phyloP scores from a whole-genome alignment of 139 green algal genomes.

The Diplosphaera chodatii region DNA sequence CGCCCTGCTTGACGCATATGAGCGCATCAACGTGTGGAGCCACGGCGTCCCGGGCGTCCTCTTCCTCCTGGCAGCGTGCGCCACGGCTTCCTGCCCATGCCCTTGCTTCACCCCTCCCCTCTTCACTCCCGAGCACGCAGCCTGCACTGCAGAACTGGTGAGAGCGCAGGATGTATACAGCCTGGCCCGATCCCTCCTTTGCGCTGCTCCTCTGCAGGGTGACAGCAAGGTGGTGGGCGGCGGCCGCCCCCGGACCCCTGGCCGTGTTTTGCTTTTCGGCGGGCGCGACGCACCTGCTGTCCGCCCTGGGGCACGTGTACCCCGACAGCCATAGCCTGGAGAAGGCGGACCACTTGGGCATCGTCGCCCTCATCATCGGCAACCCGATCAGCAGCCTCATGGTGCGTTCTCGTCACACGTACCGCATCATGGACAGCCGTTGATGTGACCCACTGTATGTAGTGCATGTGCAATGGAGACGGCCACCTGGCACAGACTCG shows the following conservation, averaged over 20 bases:
- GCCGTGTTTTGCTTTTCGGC: slow-evolving; percentile 60
- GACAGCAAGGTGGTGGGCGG: not conserved
- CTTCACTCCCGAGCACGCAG: too few relatives aligned
- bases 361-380: slow-evolving; percentile 66
- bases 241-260: slow-evolving; percentile 22
- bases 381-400: slow-evolving; percentile 63
- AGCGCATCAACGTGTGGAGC: slow-evolving; percentile 80
- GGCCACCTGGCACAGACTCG: too few relatives aligned
- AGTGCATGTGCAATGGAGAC: too few relatives aligned
- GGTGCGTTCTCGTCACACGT: slow-evolving; percentile 32
- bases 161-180: too few relatives aligned
- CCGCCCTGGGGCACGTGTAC: slow-evolving; percentile 68
- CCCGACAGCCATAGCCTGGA: slow-evolving; percentile 67
- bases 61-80: slow-evolving; percentile 53
- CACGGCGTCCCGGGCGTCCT: slow-evolving; percentile 55
- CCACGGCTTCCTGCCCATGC: too few relatives aligned
- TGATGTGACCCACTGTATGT: too few relatives aligned
- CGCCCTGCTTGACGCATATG: slow-evolving; percentile 69
- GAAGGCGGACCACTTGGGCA: slow-evolving; percentile 81
- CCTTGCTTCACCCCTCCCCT: not conserved
- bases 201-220: too few relatives aligned
- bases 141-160: not conserved
- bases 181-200: too few relatives aligned
- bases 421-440: too few relatives aligned
- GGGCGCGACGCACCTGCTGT: slow-evolving; percentile 61